Base-by-base conservation (phyloP, 345 rosid species). In the Diplotaxis tenuifolia region DNA sequence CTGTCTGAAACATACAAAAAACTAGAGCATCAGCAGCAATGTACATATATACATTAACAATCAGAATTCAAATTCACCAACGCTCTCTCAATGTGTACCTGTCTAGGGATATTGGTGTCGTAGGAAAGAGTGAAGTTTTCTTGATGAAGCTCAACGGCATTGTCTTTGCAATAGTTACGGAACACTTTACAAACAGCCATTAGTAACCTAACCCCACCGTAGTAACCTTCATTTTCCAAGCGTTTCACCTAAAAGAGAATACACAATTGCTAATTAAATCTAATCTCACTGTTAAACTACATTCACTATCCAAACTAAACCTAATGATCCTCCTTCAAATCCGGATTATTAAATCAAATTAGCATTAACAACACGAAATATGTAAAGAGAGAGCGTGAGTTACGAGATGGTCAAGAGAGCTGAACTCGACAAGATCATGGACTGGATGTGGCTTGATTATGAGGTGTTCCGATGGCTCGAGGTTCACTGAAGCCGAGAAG, bases 81-180 rank as follows among this genome's bases (percentile, higher is more conserved):
- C 16, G 4, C 45, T 38, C 5, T 10, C 14, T 40, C 10, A 4
- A 1, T n/a, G 7, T 22, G 3, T 69, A 94, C 97, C 97, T 95
- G 97, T 68, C 99, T 96, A 74, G 98, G 99, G 74, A 92, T 90
- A 34, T 95, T 92, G 38, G 98, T 90, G 16, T 92, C 96, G 70
- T 95, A 95, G 4, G 94, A 88, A 0, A 92, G 66, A 57, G 89
- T 74, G 78, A 95, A 95, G 79, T 88, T 87, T 8, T 74, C 38
- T 1, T 63, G 45, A 20, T 80, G 88, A 75, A 92, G 96, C 23
- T 67, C 56, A 21, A 90, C 83, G 31, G 34, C 67, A 73, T 92
- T 85, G 21, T 82, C 87, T 66, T 80, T 82, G 77, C 96, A 90
- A 50, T 90, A 65, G 55, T 56, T 72, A 34, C 55, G 42, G 72